phyloP scores from a whole-genome alignment of 345 rosid species.

The Raphanus raphanistrum region DNA sequence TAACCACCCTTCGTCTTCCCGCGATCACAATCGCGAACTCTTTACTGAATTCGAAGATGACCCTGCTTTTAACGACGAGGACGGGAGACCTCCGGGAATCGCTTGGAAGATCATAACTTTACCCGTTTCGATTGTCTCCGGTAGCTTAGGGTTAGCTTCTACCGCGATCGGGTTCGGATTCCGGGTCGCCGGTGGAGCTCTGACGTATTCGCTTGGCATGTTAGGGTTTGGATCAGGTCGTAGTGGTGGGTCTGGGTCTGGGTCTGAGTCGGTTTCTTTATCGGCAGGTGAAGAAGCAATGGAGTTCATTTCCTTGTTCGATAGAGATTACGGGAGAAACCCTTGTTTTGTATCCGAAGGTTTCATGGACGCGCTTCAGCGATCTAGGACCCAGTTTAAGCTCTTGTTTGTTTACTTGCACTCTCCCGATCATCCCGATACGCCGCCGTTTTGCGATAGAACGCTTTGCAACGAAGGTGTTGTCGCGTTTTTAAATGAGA shows the following conservation, averaged over 20 bases:
- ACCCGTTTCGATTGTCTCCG: conserved; percentile 82
- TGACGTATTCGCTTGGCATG: conserved; percentile 80
- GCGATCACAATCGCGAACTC: conserved; percentile 11
- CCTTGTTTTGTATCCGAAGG: conserved; percentile 82
- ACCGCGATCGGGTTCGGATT: conserved; percentile 88
- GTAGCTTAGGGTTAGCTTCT: conserved; percentile 75
- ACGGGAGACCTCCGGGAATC: conserved; percentile 52
- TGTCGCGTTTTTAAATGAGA: conserved; percentile 77
- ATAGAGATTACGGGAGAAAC: conserved; percentile 67
- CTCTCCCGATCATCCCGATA: conserved; percentile 93
- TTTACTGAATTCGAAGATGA: conserved; percentile 26
- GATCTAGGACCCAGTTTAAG: conserved; percentile 73
- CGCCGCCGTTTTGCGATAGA: conserved; percentile 68
- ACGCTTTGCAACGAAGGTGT: conserved; percentile 67
- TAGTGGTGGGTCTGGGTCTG: conserved; percentile 30
- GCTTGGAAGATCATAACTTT: conserved; percentile 83
- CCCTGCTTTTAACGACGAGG: conserved; percentile 15
- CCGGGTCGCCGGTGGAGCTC: conserved; percentile 92
- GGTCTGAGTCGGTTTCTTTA: conserved; percentile 49
- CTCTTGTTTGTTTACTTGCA: conserved; percentile 90
- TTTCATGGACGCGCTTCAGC: conserved; percentile 90
- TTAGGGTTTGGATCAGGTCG: conserved; percentile 64
- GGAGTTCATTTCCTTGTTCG: conserved; percentile 71
- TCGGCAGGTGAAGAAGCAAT: conserved; percentile 71
- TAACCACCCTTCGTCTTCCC: conserved; percentile 33